These are phyloP conservation scores for Seiridium cupressi DNA, from an alignment of 2,329 filamentous ascomycete genomes.

Conservation along the genomic window DNA sequence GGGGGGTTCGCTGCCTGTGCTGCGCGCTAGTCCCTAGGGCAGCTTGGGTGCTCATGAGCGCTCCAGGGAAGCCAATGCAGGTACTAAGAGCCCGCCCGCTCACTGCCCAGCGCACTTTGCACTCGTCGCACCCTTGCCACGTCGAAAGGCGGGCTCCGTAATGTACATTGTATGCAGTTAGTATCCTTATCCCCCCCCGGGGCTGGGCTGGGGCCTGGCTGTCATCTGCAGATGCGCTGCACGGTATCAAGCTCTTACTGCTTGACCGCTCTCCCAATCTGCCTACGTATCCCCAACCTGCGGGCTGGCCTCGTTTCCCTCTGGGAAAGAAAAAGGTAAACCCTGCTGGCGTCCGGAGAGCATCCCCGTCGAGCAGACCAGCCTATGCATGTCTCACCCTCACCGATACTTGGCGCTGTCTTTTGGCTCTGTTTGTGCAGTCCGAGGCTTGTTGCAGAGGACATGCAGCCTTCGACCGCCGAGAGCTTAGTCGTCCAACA, in stretches of 20 bases:
- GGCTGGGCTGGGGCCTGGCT: neutral
- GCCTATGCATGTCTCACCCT: constrained; percentile 28
- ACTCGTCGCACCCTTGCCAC: neutral
- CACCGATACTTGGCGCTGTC: constrained; percentile 29
- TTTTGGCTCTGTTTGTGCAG: constrained; percentile 13
- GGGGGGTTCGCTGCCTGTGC: too few species aligned
- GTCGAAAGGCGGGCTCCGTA: neutral
- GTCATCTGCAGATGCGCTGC: neutral
- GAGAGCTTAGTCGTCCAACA: constrained; percentile 16
- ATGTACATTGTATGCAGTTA: neutral
- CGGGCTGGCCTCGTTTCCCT: neutral
- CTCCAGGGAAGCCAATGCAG: neutral
- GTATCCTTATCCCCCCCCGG: neutral
- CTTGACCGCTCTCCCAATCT: neutral
- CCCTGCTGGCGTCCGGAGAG: constrained; percentile 3
- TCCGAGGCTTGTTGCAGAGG: constrained; percentile 31
- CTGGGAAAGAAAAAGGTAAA: neutral
- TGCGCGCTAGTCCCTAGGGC: neutral
- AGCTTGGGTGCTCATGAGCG: neutral
- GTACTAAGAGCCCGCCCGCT: neutral
- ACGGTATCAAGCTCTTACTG: neutral
- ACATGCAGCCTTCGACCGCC: constrained; percentile 24
- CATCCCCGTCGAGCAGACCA: neutral
- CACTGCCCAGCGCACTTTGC: neutral
- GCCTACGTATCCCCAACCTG: neutral